Evolutionary conservation across 371 early-diverging fungal genomes (phyloP).

Genomic region (Circinella umbellata): DNA sequence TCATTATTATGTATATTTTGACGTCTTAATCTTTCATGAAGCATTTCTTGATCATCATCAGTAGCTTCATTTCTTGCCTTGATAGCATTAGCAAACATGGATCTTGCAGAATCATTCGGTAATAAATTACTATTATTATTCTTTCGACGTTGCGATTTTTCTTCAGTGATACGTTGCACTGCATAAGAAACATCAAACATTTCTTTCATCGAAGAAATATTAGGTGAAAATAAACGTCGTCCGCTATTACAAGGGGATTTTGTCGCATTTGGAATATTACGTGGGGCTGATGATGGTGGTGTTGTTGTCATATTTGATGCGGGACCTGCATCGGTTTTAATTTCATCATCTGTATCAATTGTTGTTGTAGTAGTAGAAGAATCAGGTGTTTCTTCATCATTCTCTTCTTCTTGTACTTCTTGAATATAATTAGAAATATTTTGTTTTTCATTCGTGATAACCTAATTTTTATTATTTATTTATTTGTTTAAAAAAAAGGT

Average conservation of each 20-base stretch:
- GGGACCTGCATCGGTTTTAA: conserved; percentile 10
- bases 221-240: conserved; percentile 49
- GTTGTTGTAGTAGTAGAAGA: conserved; percentile 10
- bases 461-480: neutral
- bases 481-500: no score
- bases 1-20: neutral
- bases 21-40: conserved; percentile 11
- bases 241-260: neutral
- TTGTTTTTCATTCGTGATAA: neutral
- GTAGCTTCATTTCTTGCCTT: conserved; percentile 26
- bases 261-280: conserved; percentile 20
- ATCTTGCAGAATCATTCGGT: neutral
- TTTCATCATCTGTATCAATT: conserved; percentile 11
- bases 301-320: conserved; percentile 3
- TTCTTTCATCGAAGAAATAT: conserved; percentile 61
- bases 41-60: conserved; percentile 19
- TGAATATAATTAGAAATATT: no score
- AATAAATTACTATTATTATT: neutral
- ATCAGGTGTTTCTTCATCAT: conserved; percentile 12
- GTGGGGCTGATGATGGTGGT: conserved; percentile 15
- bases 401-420: conserved; percentile 4
- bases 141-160: conserved; percentile 46
- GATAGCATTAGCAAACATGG: conserved; percentile 11
- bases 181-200: conserved; percentile 69
- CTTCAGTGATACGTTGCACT: conserved; percentile 67